A percentile compares a stretch with the other conserved stretches of the same genome.
phyloP scores from a whole-genome alignment of 441 rosid genomes.

The Melastoma candidum region DNA sequence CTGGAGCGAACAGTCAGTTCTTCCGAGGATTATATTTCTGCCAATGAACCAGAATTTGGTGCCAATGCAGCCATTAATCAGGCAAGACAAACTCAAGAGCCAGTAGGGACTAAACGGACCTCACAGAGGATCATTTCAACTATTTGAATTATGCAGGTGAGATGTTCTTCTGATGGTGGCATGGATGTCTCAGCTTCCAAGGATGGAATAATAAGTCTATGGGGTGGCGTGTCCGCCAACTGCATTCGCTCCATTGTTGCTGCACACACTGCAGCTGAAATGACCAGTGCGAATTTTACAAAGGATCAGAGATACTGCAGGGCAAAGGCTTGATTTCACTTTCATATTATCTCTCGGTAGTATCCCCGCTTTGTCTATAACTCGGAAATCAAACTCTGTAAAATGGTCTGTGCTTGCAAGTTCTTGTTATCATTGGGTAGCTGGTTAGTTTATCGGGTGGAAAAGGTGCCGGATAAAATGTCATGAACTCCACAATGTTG shows the following conservation, averaged over 20 bases:
- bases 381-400: too few species aligned
- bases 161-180: slow-evolving; percentile 73
- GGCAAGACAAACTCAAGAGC: slow-evolving; percentile 23
- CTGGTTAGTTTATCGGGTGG: too few species aligned
- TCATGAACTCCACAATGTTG: too few species aligned
- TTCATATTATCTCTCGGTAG: background rate
- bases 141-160: slow-evolving; percentile 41
- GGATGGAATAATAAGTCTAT: slow-evolving; percentile 69
- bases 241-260: slow-evolving; percentile 52
- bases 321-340: background rate
- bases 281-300: slow-evolving; percentile 59
- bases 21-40: slow-evolving; percentile 62
- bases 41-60: slow-evolving; percentile 50
- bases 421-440: too few species aligned
- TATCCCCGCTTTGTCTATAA: background rate
- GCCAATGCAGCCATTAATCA: slow-evolving; percentile 75
- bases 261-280: slow-evolving; percentile 73
- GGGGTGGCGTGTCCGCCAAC: slow-evolving; percentile 64
- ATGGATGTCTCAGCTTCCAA: slow-evolving; percentile 77
- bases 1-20: slow-evolving; percentile 31
- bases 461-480: too few species aligned
- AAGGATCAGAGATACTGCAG: slow-evolving; percentile 65
- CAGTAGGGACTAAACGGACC: too few species aligned
- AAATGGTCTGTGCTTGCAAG: too few species aligned
- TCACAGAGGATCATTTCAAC: too few species aligned